A percentile compares a stretch with the other conserved stretches of the same genome.
phyloP scores from a whole-genome alignment of 306 rosid genomes.

The Quercus rubra region DNA sequence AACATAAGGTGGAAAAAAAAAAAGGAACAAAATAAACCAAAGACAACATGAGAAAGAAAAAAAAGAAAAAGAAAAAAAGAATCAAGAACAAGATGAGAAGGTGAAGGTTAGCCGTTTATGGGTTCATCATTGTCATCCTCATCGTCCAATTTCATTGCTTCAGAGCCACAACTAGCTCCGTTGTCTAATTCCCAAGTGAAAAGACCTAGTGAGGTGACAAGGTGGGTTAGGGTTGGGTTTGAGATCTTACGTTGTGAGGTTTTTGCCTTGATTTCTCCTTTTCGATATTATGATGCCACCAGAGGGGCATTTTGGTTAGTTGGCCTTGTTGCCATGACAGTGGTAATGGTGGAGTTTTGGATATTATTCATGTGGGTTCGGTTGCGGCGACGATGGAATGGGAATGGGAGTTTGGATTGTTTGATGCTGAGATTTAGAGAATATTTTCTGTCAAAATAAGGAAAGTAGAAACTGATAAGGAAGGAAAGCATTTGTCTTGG shows the following conservation, averaged over 20 bases:
- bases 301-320: slow-evolving; percentile 2
- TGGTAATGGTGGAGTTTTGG: not conserved
- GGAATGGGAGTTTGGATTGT: not conserved
- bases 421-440: not conserved
- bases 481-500: too few relatives aligned
- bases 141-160: not conserved
- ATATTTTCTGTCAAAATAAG: too few relatives aligned
- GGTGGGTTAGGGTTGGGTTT: not conserved
- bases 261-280: not conserved
- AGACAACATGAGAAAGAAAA: too few relatives aligned
- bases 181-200: not conserved
- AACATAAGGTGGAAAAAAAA: too few relatives aligned
- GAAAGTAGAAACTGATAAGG: too few relatives aligned
- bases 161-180: not conserved
- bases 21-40: too few relatives aligned
- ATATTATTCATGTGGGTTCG: not conserved
- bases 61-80: too few relatives aligned
- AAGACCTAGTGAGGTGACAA: not conserved
- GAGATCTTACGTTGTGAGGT: not conserved
- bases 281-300: not conserved
- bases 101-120: too few relatives aligned
- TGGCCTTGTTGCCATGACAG: not conserved
- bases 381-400: slow-evolving; percentile 6
- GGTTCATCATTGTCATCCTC: not conserved
- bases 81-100: too few relatives aligned